Percentiles rank a stretch among this genome's conserved stretches.
Conservation (phyloP, 805 yeast species). For the Lachancea lanzarotensis region DNA sequence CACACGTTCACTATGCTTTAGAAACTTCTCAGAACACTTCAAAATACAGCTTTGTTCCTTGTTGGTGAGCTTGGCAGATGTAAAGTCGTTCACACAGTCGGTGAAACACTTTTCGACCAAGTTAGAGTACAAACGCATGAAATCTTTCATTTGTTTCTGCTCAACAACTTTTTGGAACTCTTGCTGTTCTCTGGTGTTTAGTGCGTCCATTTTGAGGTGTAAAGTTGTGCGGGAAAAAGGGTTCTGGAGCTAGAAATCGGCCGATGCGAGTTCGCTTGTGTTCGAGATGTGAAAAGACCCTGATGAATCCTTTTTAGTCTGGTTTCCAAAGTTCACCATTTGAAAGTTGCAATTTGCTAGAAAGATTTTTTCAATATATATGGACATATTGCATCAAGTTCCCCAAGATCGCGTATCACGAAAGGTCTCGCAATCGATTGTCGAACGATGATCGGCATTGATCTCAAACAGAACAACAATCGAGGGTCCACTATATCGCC, state of each 20-base stretch:
- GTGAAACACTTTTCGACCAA: constrained; percentile 94
- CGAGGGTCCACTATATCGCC: no score
- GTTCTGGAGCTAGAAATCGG: not conserved
- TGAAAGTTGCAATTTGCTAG: no score
- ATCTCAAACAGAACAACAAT: no score
- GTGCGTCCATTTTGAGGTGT: constrained; percentile 71
- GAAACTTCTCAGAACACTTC: constrained; percentile 94
- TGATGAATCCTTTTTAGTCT: no score
- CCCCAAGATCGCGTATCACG: not conserved
- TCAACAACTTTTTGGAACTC: constrained; percentile 93
- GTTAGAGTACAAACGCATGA: constrained; percentile 93
- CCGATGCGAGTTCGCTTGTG: no score
- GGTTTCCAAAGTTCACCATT: no score
- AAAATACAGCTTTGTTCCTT: constrained; percentile 82
- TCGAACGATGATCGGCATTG: no score
- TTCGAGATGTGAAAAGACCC: no score
- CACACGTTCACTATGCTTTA: constrained; percentile 96
- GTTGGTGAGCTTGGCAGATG: constrained; percentile 77
- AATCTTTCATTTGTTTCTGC: constrained; percentile 97
- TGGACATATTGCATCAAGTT: no score
- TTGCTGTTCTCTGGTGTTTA: constrained; percentile 93
- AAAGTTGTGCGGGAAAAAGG: not conserved
- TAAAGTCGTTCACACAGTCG: constrained; percentile 97
- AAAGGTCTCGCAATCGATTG: no score
- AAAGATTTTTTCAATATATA: no score